These are phyloP conservation scores for Neocucurbitaria cava DNA, from an alignment of 2,329 filamentous ascomycete genomes.

Conservation along the genomic window DNA sequence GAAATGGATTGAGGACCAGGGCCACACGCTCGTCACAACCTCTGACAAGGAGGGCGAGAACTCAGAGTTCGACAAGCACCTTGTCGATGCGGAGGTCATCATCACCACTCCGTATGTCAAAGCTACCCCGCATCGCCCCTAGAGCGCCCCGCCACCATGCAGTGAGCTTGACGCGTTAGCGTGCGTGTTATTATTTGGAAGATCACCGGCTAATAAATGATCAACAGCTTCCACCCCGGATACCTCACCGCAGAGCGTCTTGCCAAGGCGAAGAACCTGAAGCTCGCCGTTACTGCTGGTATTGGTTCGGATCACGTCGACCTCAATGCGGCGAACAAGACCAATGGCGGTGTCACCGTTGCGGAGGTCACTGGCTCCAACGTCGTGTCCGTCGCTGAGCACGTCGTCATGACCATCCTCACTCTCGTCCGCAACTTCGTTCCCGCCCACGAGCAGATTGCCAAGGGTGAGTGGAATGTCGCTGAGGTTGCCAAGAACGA, in stretches of 20 bases:
- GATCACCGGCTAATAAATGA: conserved; percentile 18
- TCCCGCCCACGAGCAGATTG: conserved; percentile 93
- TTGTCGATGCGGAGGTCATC: conserved; percentile 97
- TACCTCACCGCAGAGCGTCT: conserved; percentile 97
- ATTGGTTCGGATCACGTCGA: conserved; percentile 99
- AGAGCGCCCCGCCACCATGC: conserved; percentile 38
- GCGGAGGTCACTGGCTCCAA: conserved; percentile 98
- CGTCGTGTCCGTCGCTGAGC: conserved; percentile 97
- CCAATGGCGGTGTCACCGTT: conserved; percentile 96
- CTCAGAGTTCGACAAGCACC: conserved; percentile 93
- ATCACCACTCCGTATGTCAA: conserved; percentile 88
- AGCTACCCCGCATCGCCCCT: conserved; percentile 38
- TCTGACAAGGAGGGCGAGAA: conserved; percentile 96
- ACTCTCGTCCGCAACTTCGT: conserved; percentile 97
- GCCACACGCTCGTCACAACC: conserved; percentile 95
- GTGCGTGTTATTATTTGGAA: conserved; percentile 13
- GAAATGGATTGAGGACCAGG: conserved; percentile 97
- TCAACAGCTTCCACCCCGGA: conserved; percentile 87
- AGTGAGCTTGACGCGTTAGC: conserved; percentile 16
- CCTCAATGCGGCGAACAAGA: conserved; percentile 95
- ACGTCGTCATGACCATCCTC: conserved; percentile 99
- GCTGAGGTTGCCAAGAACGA: conserved; percentile 97
- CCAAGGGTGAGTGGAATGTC: conserved; percentile 90
- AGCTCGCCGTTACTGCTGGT: conserved; percentile 95
- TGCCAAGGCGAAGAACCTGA: conserved; percentile 98